phyloP scores from a whole-genome alignment of 2,329 filamentous ascomycete genomes.

The Nigrospora osmanthi region DNA sequence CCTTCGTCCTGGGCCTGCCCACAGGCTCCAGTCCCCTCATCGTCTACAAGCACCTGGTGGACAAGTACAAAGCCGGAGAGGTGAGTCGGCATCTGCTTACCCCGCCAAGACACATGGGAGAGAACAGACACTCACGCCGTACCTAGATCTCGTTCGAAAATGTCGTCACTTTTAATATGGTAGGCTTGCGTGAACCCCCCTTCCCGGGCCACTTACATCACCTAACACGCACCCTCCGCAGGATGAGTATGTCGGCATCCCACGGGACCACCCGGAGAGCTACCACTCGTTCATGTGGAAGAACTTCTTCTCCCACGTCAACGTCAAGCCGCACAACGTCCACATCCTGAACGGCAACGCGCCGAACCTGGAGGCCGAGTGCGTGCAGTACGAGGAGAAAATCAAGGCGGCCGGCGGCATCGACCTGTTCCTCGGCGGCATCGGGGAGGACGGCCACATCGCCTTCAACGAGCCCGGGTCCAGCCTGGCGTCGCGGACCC shows the following conservation, averaged over 20 bases:
- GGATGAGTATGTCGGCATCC: slow-evolving; percentile 83
- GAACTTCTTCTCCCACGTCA: slow-evolving; percentile 80
- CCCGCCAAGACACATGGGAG: neutral
- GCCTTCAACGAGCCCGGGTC: slow-evolving; percentile 88
- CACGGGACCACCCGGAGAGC: slow-evolving; percentile 74
- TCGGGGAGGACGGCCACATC: slow-evolving; percentile 81
- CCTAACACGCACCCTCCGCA: slow-evolving; percentile 17
- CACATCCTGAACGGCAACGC: slow-evolving; percentile 81
- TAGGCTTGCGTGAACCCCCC: slow-evolving; percentile 24
- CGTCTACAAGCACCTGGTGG: slow-evolving; percentile 70
- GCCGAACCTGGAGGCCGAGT: slow-evolving; percentile 66
- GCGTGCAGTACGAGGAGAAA: slow-evolving; percentile 69
- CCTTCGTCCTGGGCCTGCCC: slow-evolving; percentile 76
- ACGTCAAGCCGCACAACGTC: slow-evolving; percentile 74
- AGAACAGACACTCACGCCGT: slow-evolving; percentile 11
- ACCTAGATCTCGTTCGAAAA: slow-evolving; percentile 81
- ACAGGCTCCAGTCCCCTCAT: slow-evolving; percentile 75
- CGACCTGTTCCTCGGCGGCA: slow-evolving; percentile 77
- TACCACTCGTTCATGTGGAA: slow-evolving; percentile 95
- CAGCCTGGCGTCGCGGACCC: slow-evolving; percentile 66
- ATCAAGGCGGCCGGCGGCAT: slow-evolving; percentile 72
- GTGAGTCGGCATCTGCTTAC: slow-evolving; percentile 22
- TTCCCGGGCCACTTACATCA: neutral
- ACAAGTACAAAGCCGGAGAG: slow-evolving; percentile 59
- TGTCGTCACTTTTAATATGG: slow-evolving; percentile 91